These are phyloP conservation scores for Ophiostoma angusticollis DNA, from an alignment of 2,329 filamentous ascomycete genomes.

Conservation along the genomic window DNA sequence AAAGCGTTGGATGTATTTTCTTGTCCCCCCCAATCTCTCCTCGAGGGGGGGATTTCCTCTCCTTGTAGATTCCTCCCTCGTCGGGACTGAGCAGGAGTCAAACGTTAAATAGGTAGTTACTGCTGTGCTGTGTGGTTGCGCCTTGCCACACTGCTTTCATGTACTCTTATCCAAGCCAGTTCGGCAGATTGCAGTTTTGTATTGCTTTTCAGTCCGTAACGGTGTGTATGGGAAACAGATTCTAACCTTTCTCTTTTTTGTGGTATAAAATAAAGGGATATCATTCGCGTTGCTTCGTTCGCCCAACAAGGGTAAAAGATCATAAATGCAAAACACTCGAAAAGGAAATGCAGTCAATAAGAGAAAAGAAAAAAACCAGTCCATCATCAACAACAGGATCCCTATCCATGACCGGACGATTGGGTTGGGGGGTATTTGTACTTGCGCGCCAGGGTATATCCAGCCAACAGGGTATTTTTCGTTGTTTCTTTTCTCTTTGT, in stretches of 20 bases:
- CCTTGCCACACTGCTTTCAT: too few relatives aligned
- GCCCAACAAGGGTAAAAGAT: conserved; percentile 1
- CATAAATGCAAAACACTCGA: neutral
- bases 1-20: too few relatives aligned
- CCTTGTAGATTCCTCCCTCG: too few relatives aligned
- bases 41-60: too few relatives aligned
- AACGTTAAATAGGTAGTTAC: too few relatives aligned
- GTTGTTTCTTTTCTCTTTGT: conserved; percentile 10
- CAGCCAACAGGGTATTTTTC: conserved; percentile 39
- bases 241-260: conserved; percentile 7
- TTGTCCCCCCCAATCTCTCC: too few relatives aligned
- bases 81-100: too few relatives aligned
- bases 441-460: conserved; percentile 49
- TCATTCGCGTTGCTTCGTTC: conserved; percentile 12
- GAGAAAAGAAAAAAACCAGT: conserved; percentile 1
- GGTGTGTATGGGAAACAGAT: neutral
- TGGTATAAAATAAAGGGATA: conserved; percentile 10
- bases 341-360: neutral
- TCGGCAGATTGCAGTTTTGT: too few relatives aligned
- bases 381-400: conserved; percentile 10
- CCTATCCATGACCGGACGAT: conserved; percentile 10
- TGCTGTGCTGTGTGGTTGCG: too few relatives aligned
- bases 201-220: neutral
- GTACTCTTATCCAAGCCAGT: too few relatives aligned
- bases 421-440: conserved; percentile 30